These are phyloP conservation scores for Penicilliopsis zonata DNA, from an alignment of 495 filamentous ascomycete species.

Conservation along the genomic window DNA sequence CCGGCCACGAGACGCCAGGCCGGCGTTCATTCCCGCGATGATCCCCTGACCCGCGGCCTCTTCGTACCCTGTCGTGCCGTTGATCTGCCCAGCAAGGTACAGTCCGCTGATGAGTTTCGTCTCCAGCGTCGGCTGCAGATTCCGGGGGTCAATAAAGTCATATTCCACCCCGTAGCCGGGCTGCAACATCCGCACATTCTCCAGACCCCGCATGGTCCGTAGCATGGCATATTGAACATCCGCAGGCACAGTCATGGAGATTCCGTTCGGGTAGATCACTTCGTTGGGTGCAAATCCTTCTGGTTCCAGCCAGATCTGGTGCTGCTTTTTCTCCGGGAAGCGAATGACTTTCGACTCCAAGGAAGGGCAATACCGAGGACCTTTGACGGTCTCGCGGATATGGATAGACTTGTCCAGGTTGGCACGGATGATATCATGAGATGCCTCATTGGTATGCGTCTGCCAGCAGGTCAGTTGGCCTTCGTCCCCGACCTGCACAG, in stretches of 20 bases:
- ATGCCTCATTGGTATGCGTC: slow-evolving; percentile 70
- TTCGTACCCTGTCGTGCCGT: slow-evolving; percentile 96
- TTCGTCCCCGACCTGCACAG: slow-evolving; percentile 56
- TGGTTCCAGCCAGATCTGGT: slow-evolving; percentile 93
- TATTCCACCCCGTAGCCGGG: slow-evolving; percentile 97
- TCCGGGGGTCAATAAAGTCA: slow-evolving; percentile 93
- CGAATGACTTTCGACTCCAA: slow-evolving; percentile 90
- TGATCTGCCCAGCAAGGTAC: slow-evolving; percentile 93
- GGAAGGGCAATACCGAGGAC: slow-evolving; percentile 90
- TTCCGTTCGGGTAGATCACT: slow-evolving; percentile 90
- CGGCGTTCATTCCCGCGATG: slow-evolving; percentile 87
- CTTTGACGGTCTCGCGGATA: slow-evolving; percentile 90
- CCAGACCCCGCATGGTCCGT: slow-evolving; percentile 72
- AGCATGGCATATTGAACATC: slow-evolving; percentile 76
- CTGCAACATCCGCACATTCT: slow-evolving; percentile 87
- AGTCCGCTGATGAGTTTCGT: slow-evolving; percentile 86
- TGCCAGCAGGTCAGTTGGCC: slow-evolving; percentile 68
- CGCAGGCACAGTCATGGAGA: slow-evolving; percentile 90
- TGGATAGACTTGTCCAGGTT: slow-evolving; percentile 92
- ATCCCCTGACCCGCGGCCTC: slow-evolving; percentile 92
- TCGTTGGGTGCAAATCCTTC: slow-evolving; percentile 82
- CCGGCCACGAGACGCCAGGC: slow-evolving; percentile 57
- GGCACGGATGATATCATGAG: slow-evolving; percentile 73
- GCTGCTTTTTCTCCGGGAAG: slow-evolving; percentile 63
- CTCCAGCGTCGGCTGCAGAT: slow-evolving; percentile 74